Conservation (phyloP, 106 monocot genomes). For the Dendrobium nobile region DNA sequence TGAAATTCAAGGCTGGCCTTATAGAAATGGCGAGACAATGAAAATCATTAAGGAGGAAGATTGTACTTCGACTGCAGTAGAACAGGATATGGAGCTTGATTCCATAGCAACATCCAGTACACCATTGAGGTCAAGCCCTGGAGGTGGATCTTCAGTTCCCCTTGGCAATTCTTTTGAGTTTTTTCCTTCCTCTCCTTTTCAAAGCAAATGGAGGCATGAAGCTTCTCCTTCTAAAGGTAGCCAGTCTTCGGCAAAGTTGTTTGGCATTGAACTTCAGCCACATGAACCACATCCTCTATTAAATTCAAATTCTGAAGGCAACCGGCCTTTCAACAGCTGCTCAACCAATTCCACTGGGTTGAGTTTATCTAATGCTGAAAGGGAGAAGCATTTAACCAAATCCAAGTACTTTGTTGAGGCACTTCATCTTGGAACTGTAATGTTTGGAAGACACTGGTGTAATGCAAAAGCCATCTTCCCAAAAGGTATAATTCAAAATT, state of each 20-base stretch:
- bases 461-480: slow-evolving; percentile 73
- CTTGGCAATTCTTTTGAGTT: slow-evolving; percentile 15
- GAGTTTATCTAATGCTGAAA: not conserved
- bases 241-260: slow-evolving; percentile 33
- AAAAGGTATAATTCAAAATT: slow-evolving; percentile 47
- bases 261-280: slow-evolving; percentile 43
- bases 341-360: not conserved
- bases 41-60: not conserved
- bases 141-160: slow-evolving; percentile 19
- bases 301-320: slow-evolving; percentile 10
- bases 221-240: slow-evolving; percentile 32
- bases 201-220: slow-evolving; percentile 14
- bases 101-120: not conserved
- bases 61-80: not conserved
- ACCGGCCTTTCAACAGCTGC: not conserved
- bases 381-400: not conserved
- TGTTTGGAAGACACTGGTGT: slow-evolving; percentile 63
- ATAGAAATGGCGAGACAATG: not conserved
- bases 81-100: slow-evolving; percentile 17
- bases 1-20: not conserved
- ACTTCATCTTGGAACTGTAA: slow-evolving; percentile 47
- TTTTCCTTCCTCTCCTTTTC: slow-evolving; percentile 1
- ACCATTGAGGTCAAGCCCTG: slow-evolving; percentile 16
- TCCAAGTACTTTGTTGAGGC: slow-evolving; percentile 32
- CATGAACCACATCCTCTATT: slow-evolving; percentile 7